Conservation (phyloP, 176 grass and related monocot genomes). For the Oryza meyeriana region DNA sequence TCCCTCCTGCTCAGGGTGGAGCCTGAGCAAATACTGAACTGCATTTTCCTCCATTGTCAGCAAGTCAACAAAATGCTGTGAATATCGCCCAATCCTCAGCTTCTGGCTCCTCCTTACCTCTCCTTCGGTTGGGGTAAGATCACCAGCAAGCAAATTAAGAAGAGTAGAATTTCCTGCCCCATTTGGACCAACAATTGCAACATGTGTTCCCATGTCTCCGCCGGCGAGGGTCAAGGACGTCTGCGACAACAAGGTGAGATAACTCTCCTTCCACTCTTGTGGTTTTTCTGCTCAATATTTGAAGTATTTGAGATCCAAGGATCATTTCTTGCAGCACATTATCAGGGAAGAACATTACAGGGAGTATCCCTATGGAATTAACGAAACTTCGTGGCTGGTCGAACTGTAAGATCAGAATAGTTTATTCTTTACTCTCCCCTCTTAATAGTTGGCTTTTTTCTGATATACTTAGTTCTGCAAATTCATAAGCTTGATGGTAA, state of each 20-base stretch:
- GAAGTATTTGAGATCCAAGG: constrained; percentile 7
- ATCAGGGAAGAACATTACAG: constrained; percentile 70
- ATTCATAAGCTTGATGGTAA: constrained; percentile 73
- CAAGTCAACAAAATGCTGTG: constrained; percentile 96
- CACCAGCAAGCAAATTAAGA: constrained; percentile 93
- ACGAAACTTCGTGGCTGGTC: constrained; percentile 64
- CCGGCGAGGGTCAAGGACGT: too few species aligned
- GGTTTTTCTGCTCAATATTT: constrained; percentile 2
- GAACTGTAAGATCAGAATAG: constrained; percentile 76
- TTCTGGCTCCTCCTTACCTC: constrained; percentile 90
- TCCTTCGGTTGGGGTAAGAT: constrained; percentile 73
- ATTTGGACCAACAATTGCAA: constrained; percentile 95
- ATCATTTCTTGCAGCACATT: constrained; percentile 45
- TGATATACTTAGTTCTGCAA: constrained; percentile 23
- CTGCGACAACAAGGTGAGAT: too few species aligned
- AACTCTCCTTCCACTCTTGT: constrained; percentile 4
- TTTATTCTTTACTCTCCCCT: constrained; percentile 16
- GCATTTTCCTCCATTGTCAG: constrained; percentile 97
- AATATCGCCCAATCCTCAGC: constrained; percentile 86
- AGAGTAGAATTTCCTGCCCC: constrained; percentile 94
- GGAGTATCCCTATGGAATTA: constrained; percentile 76
- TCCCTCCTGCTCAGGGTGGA: constrained; percentile 95
- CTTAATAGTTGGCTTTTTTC: background rate
- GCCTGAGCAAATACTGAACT: constrained; percentile 82
- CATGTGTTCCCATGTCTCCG: constrained; percentile 96